A percentile compares a stretch with the other conserved stretches of the same genome.
Conservation (phyloP, 306 rosid species). For the Hylodesmum podocarpum region DNA sequence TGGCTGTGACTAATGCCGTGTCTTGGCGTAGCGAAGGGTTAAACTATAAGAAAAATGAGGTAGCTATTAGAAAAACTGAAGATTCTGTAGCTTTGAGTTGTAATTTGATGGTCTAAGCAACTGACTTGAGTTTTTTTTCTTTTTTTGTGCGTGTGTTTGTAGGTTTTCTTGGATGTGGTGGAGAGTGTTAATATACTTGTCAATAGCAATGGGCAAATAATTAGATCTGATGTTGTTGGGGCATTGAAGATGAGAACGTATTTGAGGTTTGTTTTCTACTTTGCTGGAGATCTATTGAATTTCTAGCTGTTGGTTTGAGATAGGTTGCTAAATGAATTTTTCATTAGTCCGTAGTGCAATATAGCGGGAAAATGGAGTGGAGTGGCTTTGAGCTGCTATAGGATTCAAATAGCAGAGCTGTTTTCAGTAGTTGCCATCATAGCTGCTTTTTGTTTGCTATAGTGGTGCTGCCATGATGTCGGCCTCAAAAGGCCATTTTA, state of each 20-base stretch:
- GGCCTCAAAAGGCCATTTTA: no score
- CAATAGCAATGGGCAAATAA: constrained; percentile 95
- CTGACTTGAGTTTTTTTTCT: constrained; percentile 13
- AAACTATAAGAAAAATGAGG: constrained; percentile 92
- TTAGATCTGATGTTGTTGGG: constrained; percentile 95
- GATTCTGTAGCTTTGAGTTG: neutral
- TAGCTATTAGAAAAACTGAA: constrained; percentile 26
- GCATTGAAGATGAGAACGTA: constrained; percentile 96
- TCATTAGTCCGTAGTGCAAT: no score
- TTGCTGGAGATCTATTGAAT: constrained; percentile 20
- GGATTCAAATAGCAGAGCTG: no score
- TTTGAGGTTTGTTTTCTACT: constrained; percentile 61
- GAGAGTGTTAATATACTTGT: constrained; percentile 96
- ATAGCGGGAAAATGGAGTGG: no score
- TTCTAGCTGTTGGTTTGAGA: constrained; percentile 23
- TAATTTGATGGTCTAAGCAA: constrained; percentile 15
- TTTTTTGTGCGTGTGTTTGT: constrained; percentile 7
- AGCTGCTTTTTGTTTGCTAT: no score
- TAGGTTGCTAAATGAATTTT: constrained; percentile 5
- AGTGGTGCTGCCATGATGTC: no score
- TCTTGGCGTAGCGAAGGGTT: constrained; percentile 99
- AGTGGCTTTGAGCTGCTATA: no score
- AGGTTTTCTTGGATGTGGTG: constrained; percentile 99
- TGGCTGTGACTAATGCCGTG: constrained; percentile 98
- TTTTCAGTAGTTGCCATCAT: no score